phyloP scores from a whole-genome alignment of 1,139 yeast species.

The Candida gigantensis region DNA sequence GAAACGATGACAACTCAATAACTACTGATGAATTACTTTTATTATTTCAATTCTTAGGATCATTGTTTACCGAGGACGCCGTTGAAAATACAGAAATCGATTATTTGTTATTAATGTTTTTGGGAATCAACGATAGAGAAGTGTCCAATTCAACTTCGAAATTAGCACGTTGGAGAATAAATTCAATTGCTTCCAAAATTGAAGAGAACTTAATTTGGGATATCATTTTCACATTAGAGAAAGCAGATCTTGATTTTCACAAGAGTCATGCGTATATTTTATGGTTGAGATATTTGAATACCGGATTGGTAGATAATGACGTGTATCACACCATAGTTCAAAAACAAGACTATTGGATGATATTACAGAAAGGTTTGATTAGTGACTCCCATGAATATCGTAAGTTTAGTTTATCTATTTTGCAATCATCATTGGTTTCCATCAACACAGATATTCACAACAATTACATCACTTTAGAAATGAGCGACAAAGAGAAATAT shows the following conservation, averaged over 20 bases:
- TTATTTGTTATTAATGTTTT: slow-evolving; percentile 27
- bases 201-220: slow-evolving; percentile 43
- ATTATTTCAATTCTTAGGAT: slow-evolving; percentile 19
- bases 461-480: slow-evolving; percentile 51
- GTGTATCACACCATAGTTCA: slow-evolving; percentile 37
- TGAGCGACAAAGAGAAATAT: slow-evolving; percentile 25
- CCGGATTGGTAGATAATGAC: slow-evolving; percentile 17
- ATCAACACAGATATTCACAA: slow-evolving; percentile 41
- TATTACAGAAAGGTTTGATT: slow-evolving; percentile 57
- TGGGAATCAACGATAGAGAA: slow-evolving; percentile 33
- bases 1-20: neutral
- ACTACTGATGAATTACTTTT: slow-evolving; percentile 7
- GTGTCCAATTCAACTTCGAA: slow-evolving; percentile 38
- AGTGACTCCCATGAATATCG: slow-evolving; percentile 67
- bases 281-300: slow-evolving; percentile 55
- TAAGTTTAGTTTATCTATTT: slow-evolving; percentile 68
- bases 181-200: slow-evolving; percentile 25
- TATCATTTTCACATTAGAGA: slow-evolving; percentile 37
- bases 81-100: slow-evolving; percentile 19
- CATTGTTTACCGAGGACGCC: slow-evolving; percentile 14
- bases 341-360: slow-evolving; percentile 55
- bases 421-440: slow-evolving; percentile 59
- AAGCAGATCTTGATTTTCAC: slow-evolving; percentile 29
- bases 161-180: slow-evolving; percentile 52
- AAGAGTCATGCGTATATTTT: slow-evolving; percentile 49